Base-by-base conservation (phyloP, 352 stramenopile species). In the Globisporangium nunn region DNA sequence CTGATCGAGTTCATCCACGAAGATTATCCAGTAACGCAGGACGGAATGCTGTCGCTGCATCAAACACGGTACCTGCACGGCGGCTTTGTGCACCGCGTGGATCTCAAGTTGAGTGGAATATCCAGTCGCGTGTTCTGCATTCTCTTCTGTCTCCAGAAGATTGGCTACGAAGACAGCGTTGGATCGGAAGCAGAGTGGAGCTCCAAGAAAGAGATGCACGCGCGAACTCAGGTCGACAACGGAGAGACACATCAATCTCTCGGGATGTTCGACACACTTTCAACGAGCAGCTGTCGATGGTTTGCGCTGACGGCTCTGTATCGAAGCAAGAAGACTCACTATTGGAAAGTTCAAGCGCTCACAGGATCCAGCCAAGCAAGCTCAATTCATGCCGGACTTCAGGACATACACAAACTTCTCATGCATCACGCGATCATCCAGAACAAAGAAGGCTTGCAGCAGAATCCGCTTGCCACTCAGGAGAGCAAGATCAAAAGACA, bases 371-470 rank as follows among this genome's bases (percentile, higher is more conserved):
- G 70, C 5, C 57, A 73, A 51, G 72, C 78, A 14, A 61, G 69
- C 23, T 81, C 76, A 0, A 83, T 88, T 31, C 73, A 81, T 23
- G 56, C 59, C 10, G 68, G 74, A 37, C 63, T 88, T 5, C 71
- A 85, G 30, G 71, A 75, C 23, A 61, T 88, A n/a, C 79, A 87
- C 50, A 46, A 54, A 3, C 50, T 85, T 8, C 71, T 88, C 3
- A 65, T 71, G 5, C 66, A 74, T 33, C 55, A 69, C 11, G 58
- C 68, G 41, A 85, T 88, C n/a, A 71, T 87, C 11, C 76, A 85
- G 56, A 69, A 87, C 41, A 85, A 85, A 35, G 78, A 88, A 57
- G 85, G 78, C 35, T 55, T 88, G 6, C 75, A 88, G 40, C 71
- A 85, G 50, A 85, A 87, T 33, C 74, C 76, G 3, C 87, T 87